phyloP scores from a whole-genome alignment of 306 rosid genomes.

The Inga leiocalycina region DNA sequence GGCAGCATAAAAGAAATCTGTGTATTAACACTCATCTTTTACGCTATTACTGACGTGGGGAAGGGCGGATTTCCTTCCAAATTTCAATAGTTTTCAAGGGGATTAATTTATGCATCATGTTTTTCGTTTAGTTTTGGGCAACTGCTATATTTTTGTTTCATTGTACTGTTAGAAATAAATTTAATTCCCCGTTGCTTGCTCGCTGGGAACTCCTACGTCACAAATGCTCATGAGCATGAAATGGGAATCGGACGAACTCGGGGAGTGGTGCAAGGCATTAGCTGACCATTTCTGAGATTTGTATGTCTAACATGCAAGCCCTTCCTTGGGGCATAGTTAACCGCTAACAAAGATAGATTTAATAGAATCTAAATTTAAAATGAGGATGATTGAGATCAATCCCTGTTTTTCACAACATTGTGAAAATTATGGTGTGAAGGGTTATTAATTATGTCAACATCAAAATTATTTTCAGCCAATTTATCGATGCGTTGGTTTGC shows the following conservation, averaged over 20 bases:
- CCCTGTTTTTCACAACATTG: background rate
- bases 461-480: too few relatives aligned
- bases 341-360: background rate
- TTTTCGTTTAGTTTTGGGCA: constrained; percentile 27
- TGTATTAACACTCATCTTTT: constrained; percentile 25
- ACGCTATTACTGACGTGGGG: constrained; percentile 15
- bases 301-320: background rate
- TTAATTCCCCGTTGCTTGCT: background rate
- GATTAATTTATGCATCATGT: constrained; percentile 27
- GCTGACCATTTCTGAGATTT: background rate
- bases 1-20: constrained; percentile 21
- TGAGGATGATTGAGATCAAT: background rate
- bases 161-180: background rate
- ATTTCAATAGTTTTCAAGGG: constrained; percentile 8
- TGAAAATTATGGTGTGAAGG: background rate
- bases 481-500: too few relatives aligned
- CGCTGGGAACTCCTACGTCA: background rate
- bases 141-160: constrained; percentile 24
- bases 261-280: background rate
- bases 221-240: background rate
- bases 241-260: background rate
- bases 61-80: constrained; percentile 15
- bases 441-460: background rate
- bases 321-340: background rate
- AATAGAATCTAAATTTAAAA: background rate